Base-by-base conservation (phyloP, 305 asterid genomes). In the Fraxinus paxiana region DNA sequence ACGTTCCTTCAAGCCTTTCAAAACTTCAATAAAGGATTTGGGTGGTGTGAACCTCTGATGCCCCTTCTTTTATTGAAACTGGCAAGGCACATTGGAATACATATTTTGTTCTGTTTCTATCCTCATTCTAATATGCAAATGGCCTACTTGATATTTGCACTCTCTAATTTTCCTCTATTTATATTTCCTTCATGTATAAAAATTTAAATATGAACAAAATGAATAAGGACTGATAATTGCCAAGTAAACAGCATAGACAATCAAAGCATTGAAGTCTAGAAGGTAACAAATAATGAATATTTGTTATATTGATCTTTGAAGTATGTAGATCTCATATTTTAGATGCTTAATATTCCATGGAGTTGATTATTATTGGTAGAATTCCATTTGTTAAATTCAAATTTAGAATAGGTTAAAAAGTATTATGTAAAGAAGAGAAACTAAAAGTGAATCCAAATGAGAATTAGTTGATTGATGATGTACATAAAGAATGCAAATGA, bases 41-140 rank as follows among this genome's bases (percentile, higher is more conserved):
- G 31, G 73, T 56, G 73, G 67, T 18, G 51, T 34, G 80, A 54
- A 77, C 38, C 34, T 71, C 61, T 31, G 37, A 72, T 69, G 82
- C 61, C 63, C 80, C 73, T 26, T 65, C 73, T 12, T 13, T 28
- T 67, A 28, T 5, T 28, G 73, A 28, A 26, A 26, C 73, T 67
- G 73, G 73, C 17, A 67, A 67, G 73, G 37, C 38, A 28, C 35
- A 67, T 8, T 67, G 37, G 37, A 28, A 28, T 67, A 67, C 73
- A 67, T 59, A 67, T 13, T 26, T 67, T 67, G 8, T 10, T 67
- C 37, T 20, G 0, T 13, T 67, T 67, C 35, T 12, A 26, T 67
- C 72, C n/a, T 63, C 73, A 67, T 28, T 28, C 73, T 10, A 24
- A 12, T 2, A 28, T 65, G 20, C 17, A 28, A 31, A 67, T 28